Base-by-base conservation (phyloP, 2,329 filamentous ascomycete genomes). In the Rutstroemia sp. region DNA sequence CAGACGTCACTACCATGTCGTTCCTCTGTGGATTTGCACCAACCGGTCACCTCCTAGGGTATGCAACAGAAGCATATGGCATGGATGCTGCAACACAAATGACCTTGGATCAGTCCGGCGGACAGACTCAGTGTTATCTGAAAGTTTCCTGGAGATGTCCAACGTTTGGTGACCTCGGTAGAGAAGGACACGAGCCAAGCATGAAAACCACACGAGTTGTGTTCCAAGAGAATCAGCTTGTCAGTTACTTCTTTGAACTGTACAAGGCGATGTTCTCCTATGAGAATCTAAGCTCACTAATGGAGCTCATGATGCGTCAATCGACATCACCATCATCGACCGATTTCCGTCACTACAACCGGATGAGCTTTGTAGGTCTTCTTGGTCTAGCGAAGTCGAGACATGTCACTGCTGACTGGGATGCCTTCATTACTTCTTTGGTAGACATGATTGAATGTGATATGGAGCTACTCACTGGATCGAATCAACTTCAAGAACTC, bases 1-100 rank as follows among this genome's bases (percentile, higher is more conserved):
- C 27, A 5, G 30, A 59, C 37, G 45, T 58, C 10, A 54, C 59
- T 4, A 58, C 59, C 2, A 44, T 60, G 27, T 56, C 59, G 19
- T 38, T 52, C 6, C 55, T 61, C 7, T 25, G 60, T 5, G 55
- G 57, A 12, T 25, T 53, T 9, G 51, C 51, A 39, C 42, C 51
- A 5, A 37, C 41, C n/a, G 30, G 42, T 14, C 42, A 53, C 30
- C 23, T 53, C 7, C 17, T 53, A 12, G 30, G 42, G 1, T 39
- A 38, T 39, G 38, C 51, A 9, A 3, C 41, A 21, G 30, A 46
- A 25, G 41, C 51, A 14, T 9, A 37, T 14, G 42, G 19, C 17
- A 12, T 46, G 2, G 42, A 53, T 8, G 30, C 19, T 12, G 27
- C 30, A 12, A 16, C 17, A 25, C 42, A 37, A 8, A 14, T 27